Base-by-base conservation (phyloP, 2,329 filamentous ascomycete species). In the Coniochaeta sp. region DNA sequence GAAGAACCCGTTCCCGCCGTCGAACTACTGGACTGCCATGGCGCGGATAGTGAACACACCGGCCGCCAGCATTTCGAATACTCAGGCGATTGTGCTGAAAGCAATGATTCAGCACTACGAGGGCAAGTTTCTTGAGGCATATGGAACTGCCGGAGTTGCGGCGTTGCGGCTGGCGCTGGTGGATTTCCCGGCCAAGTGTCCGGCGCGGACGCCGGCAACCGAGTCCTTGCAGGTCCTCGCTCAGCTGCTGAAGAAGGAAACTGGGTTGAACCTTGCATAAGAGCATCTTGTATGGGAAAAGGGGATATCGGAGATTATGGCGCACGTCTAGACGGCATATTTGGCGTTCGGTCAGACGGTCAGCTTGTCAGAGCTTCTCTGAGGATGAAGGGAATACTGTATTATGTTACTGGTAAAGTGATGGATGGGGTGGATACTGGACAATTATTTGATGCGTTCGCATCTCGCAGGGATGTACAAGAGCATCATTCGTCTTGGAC, bases 11-110 rank as follows among this genome's bases (percentile, higher is more conserved):
- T 95, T 85, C 74, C 92, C 88, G 4, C 90, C 89, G 56, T 81
- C 80, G 0, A 81, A 93, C 60, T 98, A 95, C 77, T 99, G 95
- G 95, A 81, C 79, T 40, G 82, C 89, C 0, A 77, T 98, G 60
- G 85, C 91, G 0, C 81, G 81, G 50, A 90, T 98, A 40, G 77
- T 93, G 69, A 92, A 91, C 70, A 89, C 90, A 0, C 88, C 91
- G 0, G 69, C 85, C 0, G 72, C 75, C 10, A 81, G 90, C 64
- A 81, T 89, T 10, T 89, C 87, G n/a, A 84, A 88, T 62, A 92
- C 89, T 0, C 89, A 93, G 65, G 84, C 86, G 62, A 80, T 87
- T 5, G 84, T 93, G 1, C 77, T 93, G 44, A 84, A 87, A 61
- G 79, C 85, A 8, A 87, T 93, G 81, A 83, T 93, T 32, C 82